These are phyloP conservation scores for Inonotus hispidus DNA, from an alignment of 1,284 basidiomycete species.

Conservation along the genomic window DNA sequence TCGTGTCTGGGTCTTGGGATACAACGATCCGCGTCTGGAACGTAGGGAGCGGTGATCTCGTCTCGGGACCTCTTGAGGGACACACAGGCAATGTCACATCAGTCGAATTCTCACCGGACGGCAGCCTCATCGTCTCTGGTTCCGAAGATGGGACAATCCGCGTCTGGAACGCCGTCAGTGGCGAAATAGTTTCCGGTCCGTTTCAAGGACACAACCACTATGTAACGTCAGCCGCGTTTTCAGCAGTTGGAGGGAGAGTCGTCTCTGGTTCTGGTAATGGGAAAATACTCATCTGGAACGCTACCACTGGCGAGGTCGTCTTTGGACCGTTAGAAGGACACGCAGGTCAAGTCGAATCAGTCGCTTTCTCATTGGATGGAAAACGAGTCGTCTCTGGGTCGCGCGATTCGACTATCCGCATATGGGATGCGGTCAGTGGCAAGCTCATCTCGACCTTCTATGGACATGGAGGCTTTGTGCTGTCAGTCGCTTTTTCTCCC, in stretches of 20 bases:
- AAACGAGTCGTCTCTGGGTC: too few species aligned
- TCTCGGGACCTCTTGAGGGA: neutral
- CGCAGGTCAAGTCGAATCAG: too few species aligned
- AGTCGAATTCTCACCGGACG: neutral
- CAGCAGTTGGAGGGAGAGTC: neutral
- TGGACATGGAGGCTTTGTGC: too few species aligned
- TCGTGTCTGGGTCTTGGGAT: conserved; percentile 4
- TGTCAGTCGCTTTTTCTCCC: too few species aligned
- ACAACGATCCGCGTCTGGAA: neutral
- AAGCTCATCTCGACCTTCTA: neutral
- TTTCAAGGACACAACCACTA: neutral
- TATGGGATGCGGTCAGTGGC: neutral
- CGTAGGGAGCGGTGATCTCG: neutral
- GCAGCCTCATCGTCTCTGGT: neutral
- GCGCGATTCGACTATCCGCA: too few species aligned
- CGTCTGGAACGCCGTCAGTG: neutral
- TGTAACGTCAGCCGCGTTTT: neutral
- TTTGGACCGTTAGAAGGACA: too few species aligned
- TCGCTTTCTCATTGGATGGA: too few species aligned
- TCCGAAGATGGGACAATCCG: neutral
- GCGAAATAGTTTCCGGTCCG: neutral
- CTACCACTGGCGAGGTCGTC: too few species aligned
- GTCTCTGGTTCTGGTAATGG: neutral
- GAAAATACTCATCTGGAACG: neutral
- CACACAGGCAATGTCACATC: neutral